Conservation (phyloP, 1,284 basidiomycete genomes). For the Tylopilus orsonianus region DNA sequence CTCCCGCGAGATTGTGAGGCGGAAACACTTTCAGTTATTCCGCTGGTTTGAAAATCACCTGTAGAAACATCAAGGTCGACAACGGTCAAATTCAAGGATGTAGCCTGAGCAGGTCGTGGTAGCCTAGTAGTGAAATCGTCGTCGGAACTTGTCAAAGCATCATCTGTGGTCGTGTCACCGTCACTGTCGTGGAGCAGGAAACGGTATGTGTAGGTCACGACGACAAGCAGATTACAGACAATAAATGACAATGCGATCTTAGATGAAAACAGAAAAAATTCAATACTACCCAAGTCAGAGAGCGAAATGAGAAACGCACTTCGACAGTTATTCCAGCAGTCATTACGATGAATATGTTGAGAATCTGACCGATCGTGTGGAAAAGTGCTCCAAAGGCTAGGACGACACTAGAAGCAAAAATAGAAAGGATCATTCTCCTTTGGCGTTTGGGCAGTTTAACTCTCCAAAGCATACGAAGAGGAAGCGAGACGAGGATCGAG, state of each 20-base stretch:
- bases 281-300: background rate
- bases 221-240: slow-evolving; percentile 30
- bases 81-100: slow-evolving; percentile 3
- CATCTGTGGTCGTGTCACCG: background rate
- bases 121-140: slow-evolving; percentile 17
- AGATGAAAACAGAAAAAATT: background rate
- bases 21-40: background rate
- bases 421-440: slow-evolving; percentile 26
- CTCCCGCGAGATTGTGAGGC: background rate
- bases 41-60: background rate
- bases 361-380: slow-evolving; percentile 20
- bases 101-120: background rate
- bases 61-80: slow-evolving; percentile 6
- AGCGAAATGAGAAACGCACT: slow-evolving; percentile 6
- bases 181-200: slow-evolving; percentile 4
- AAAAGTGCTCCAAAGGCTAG: slow-evolving; percentile 20
- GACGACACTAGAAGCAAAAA: slow-evolving; percentile 27
- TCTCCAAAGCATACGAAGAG: slow-evolving; percentile 26
- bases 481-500: slow-evolving; percentile 20
- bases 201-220: slow-evolving; percentile 26
- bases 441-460: slow-evolving; percentile 23
- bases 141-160: background rate
- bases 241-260: slow-evolving; percentile 22
- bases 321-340: slow-evolving; percentile 20
- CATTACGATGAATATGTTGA: slow-evolving; percentile 2